Evolutionary conservation across 2,329 filamentous ascomycete genomes (phyloP), one percentile per base, ranked within the genome.

Genomic region (Beauveria brongniartii): DNA sequence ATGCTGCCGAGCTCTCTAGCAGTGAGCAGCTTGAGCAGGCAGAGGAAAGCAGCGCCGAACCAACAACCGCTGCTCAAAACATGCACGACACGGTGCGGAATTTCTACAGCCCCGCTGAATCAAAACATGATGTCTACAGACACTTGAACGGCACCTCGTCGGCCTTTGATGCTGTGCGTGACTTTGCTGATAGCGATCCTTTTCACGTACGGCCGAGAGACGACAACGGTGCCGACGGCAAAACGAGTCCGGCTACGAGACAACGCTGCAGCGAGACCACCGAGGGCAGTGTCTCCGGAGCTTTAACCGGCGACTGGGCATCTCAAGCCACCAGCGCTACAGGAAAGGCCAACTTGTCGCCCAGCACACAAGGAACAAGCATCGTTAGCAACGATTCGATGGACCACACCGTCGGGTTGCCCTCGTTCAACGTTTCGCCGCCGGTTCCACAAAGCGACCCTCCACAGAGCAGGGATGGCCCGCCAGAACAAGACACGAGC

Each of bases 341-440:
- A 1, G 80, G 82, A 55, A 86, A 85, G 71, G 81, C 85, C 80
- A 83, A 84, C 3, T 73, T 86, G 41, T 87, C 84, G 26, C 85
- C 85, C 2, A 87, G 84, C 69, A 87, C 85, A 3, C 79, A 85
- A 67, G 85, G 84, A 44, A 87, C 85, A 20, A 87, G 84, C 70
- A 83, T 87, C 64, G 80, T 84, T 65, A 87, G 84, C 71, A 78
- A 79, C 59, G 82, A 85, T 48, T 85, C 82, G 8, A 68, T 79
- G 59, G 83, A 85, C 52, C 78, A 77, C 20, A 76, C 77, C 3
- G 69, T 72, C 43, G 78, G 77, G 64, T 72, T 80, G 22, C 77
- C 77, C 0, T 70, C 68, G 12, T 66, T 71, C 62, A 75, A 74
- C 24, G 69, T 78, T 28, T 75, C 76, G 2, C 73, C 73, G 3